Evolutionary conservation across 371 early-diverging fungal genomes (phyloP), one percentile per base, ranked within the genome.

Genomic region (Funneliformis caledonium): DNA sequence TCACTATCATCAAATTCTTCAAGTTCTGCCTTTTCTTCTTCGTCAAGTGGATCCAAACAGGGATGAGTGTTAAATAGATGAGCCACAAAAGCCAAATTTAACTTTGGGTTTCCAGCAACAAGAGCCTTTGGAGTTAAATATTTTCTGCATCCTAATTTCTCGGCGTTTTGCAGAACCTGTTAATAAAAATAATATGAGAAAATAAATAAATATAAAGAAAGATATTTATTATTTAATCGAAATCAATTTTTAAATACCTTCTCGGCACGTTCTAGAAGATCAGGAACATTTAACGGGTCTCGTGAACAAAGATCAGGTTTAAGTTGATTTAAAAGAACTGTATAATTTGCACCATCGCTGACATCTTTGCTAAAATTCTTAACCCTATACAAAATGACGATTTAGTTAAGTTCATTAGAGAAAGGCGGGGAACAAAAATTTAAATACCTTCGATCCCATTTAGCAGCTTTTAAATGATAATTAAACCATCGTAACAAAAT

Each of bases 401-500:
- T 72, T 33, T 31, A 76, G 37, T 70, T 31, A 16, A 69, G 45
- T 68, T 68, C 26, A 78, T 26, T 22, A 77, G 11, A 59, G 14
- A 16, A 68, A 33, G 43, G 0, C 7, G 16, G 14, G 16, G 33
- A 50, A 77, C 31, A 61, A 42, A 37, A 45, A 59, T 48, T 60
- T 26, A 37, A 68, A 83, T 86, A 90, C 89, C 87, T 87, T 73
- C 96, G 89, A 64, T 89, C 85, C 94, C 95, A 96, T 22, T 94
- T 94, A 48, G 97, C 96, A 79, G 95, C 96, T 84, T 96, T 96
- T 83, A 98, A 85, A 84, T 98, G 98, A 86, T 97, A 98, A 88
- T 98, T 98, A 90, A 97, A 95, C 99, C 99, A 98, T 81, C 99
- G 89, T 82, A 98, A 85, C 84, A 98, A 88, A 82, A 98, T 97